A percentile compares a stretch with the other conserved stretches of the same genome.
Evolutionary conservation across 441 rosid genomes (phyloP).

Genomic region (Adansonia rubrostipa): DNA sequence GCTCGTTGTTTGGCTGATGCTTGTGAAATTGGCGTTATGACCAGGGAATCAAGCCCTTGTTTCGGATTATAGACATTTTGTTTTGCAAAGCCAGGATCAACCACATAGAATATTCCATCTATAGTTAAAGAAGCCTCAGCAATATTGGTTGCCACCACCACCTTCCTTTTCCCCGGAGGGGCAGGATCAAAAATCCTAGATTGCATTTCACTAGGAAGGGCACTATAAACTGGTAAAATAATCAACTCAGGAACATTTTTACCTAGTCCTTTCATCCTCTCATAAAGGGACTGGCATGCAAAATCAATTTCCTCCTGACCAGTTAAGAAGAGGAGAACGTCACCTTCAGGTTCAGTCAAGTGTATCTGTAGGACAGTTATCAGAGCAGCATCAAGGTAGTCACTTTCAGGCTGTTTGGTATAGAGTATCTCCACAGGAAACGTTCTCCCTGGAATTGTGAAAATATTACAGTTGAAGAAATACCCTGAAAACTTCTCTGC

Average conservation of each 20-base stretch:
- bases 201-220: slow-evolving; percentile 92
- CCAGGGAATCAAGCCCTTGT: slow-evolving; percentile 83
- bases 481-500: slow-evolving; percentile 90
- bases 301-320: slow-evolving; percentile 95
- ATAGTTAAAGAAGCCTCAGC: slow-evolving; percentile 24
- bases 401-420: slow-evolving; percentile 84
- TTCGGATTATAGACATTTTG: slow-evolving; percentile 86
- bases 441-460: slow-evolving; percentile 92
- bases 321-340: slow-evolving; percentile 70
- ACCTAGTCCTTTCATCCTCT: slow-evolving; percentile 52
- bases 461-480: slow-evolving; percentile 38
- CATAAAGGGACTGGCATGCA: slow-evolving; percentile 85
- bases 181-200: slow-evolving; percentile 49
- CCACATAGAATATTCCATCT: slow-evolving; percentile 22
- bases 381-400: slow-evolving; percentile 82
- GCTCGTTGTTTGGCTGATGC: slow-evolving; percentile 88
- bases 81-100: slow-evolving; percentile 37
- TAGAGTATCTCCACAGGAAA: slow-evolving; percentile 85
- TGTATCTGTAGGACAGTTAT: slow-evolving; percentile 84
- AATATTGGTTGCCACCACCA: slow-evolving; percentile 19
- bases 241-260: slow-evolving; percentile 77
- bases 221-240: slow-evolving; percentile 88
- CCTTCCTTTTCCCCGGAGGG: slow-evolving; percentile 21
- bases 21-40: slow-evolving; percentile 83
- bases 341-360: slow-evolving; percentile 56